phyloP scores from a whole-genome alignment of 2,329 filamentous ascomycete genomes.

The Iodosphaeria phyllophila region DNA sequence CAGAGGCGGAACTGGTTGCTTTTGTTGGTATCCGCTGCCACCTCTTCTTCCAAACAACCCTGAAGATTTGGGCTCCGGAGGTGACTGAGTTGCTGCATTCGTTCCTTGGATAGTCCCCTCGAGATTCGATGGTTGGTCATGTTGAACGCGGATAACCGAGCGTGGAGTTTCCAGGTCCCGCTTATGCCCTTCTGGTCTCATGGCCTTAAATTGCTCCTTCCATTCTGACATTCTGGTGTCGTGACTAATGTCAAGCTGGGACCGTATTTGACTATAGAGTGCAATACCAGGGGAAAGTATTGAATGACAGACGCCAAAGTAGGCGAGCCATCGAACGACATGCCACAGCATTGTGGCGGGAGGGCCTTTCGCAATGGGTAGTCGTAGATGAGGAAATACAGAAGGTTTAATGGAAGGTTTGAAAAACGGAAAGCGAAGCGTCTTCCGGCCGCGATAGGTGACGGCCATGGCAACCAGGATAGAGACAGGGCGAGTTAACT shows the following conservation, averaged over 20 bases:
- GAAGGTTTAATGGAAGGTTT: conserved; percentile 17
- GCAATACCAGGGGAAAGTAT: conserved; percentile 11
- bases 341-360: conserved; percentile 17
- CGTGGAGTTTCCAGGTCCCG: no score
- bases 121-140: no score
- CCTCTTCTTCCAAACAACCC: no score
- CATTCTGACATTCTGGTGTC: no score
- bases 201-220: no score
- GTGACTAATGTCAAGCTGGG: conserved; percentile 4
- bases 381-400: conserved; percentile 10
- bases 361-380: conserved; percentile 9
- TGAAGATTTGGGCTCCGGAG: no score
- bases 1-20: no score
- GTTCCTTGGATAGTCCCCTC: no score
- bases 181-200: no score
- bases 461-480: conserved; percentile 8
- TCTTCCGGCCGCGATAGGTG: conserved; percentile 12
- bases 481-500: conserved; percentile 11
- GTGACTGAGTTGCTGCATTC: no score
- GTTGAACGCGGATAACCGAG: no score
- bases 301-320: conserved; percentile 11
- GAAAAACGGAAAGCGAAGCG: conserved; percentile 22
- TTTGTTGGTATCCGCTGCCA: no score
- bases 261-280: conserved; percentile 9
- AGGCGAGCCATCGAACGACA: conserved; percentile 14